These are phyloP conservation scores for Wickerhamiella slavikovae DNA, from an alignment of 805 yeast species.

Conservation along the genomic window DNA sequence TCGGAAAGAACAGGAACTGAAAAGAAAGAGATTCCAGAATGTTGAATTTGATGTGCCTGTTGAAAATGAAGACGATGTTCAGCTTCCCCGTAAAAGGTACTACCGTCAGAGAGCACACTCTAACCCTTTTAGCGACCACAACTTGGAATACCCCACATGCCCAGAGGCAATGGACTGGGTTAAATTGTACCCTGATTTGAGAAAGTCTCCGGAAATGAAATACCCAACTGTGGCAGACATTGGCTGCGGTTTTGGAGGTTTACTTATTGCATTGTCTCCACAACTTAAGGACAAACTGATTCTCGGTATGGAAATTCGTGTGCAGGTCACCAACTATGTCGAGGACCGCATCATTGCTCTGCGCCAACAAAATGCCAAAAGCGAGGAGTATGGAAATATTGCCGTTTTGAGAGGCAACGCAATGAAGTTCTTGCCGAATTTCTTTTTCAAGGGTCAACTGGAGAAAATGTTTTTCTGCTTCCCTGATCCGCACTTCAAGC, in stretches of 20 bases:
- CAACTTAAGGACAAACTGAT: conserved; percentile 53
- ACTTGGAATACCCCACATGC: conserved; percentile 62
- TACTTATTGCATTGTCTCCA: conserved; percentile 60
- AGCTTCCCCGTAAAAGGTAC: conserved; percentile 58
- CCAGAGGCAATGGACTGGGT: conserved; percentile 85
- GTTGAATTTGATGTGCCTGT: conserved; percentile 22
- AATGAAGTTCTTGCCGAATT: conserved; percentile 92
- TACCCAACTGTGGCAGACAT: conserved; percentile 70
- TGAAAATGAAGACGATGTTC: conserved; percentile 16
- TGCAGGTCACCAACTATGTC: conserved; percentile 91
- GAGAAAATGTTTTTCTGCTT: conserved; percentile 92
- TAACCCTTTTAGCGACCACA: conserved; percentile 91
- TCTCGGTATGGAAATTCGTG: conserved; percentile 93
- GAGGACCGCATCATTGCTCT: conserved; percentile 87
- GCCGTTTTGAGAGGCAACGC: conserved; percentile 87
- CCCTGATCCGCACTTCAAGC: conserved; percentile 99
- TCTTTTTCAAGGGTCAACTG: conserved; percentile 63
- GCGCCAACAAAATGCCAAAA: conserved; percentile 31
- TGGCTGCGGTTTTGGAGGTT: conserved; percentile 96
- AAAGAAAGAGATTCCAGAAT: conserved; percentile 26
- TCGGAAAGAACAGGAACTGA: conserved; percentile 26
- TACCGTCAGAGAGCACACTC: conserved; percentile 96
- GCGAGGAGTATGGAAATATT: conserved; percentile 50
- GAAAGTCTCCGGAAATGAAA: conserved; percentile 20
- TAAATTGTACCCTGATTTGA: conserved; percentile 46